Base-by-base conservation (phyloP, 202 grass and related monocot species). In the Panicum hallii region DNA sequence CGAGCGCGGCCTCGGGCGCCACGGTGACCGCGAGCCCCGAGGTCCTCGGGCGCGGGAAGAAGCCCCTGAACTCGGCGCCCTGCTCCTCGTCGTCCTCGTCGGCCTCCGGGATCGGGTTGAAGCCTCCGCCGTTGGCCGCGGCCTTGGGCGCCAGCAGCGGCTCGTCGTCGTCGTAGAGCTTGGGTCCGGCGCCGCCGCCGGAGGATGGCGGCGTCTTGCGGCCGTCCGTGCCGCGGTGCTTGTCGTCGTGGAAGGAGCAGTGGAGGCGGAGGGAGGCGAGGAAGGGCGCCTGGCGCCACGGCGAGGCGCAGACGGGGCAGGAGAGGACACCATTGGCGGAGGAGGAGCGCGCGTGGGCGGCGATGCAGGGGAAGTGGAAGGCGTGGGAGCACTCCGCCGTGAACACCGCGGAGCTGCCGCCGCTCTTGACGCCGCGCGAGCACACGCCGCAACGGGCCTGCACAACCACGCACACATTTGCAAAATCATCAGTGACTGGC, bases 361-460 rank as follows among this genome's bases (percentile, higher is more conserved):
- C 77, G 83, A 99, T 96, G 84, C 97, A 99, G 26, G 91, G 91
- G 67, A 96, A 92, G 81, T 99, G 97, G 90, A 99, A 99, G 15
- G 82, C 42, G 78, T 99, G 91, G 15, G 91, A 91, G 75, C 97
- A 99, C 82, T 99, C 93, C 40, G 93, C 97, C 45, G 97, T 99
- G 91, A 99, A 99, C 64, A 96, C 97, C n/a, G 97, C 91, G 63
- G 87, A 63, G 68, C 68, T 85, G 44, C 90, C 93, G 74, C 83
- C 75, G 78, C 74, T 83, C 88, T 91, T 99, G 12, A 92, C 88
- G 79, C 93, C 58, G 41, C 85, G 91, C 1, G 68, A 76, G 83
- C 97, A 99, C 14, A 96, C 80, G 43, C 91, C 86, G 84, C 97
- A 99, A 30, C 88, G 91, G 6, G 77, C 26, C 97, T 99, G 93